Evolutionary conservation across 371 early-diverging fungal species (phyloP).

Genomic region (Rhizopus delemar): DNA sequence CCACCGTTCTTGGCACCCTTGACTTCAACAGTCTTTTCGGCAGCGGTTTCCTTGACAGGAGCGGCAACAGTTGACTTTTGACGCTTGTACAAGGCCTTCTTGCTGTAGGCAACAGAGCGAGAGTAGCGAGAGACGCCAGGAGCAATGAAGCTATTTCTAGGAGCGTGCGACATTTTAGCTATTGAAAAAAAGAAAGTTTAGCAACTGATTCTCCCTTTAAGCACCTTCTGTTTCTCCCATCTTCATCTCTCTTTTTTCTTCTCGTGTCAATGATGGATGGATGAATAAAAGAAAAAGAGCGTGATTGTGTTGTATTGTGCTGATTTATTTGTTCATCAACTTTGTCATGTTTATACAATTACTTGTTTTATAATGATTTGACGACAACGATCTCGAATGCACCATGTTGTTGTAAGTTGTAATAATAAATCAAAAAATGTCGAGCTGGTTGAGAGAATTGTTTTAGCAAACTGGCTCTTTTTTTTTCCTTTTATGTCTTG

Average conservation of each 20-base stretch:
- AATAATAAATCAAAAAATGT: too few species aligned
- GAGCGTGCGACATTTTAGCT: slow-evolving; percentile 62
- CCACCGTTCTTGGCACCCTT: slow-evolving; percentile 86
- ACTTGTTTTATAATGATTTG: not conserved
- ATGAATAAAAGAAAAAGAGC: not conserved
- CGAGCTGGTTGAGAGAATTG: too few species aligned
- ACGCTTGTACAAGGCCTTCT: slow-evolving; percentile 85
- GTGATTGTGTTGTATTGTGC: not conserved
- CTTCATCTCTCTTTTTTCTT: not conserved
- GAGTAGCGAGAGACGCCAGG: slow-evolving; percentile 84
- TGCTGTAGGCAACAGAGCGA: slow-evolving; percentile 78
- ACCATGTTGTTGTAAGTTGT: too few species aligned
- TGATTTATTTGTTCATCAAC: not conserved
- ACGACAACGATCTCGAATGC: too few species aligned
- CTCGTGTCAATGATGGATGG: not conserved
- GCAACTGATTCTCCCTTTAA: too few species aligned
- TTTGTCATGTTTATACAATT: not conserved
- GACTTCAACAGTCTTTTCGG: slow-evolving; percentile 73
- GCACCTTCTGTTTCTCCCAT: not conserved
- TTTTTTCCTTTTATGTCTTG: not conserved
- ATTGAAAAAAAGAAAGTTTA: not conserved
- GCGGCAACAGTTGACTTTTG: slow-evolving; percentile 60
- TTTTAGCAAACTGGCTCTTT: too few species aligned
- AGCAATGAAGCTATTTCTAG: slow-evolving; percentile 78
- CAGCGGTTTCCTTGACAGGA: slow-evolving; percentile 53